Conservation (phyloP, 768 basidiomycete genomes). For the Mycena filopes region DNA sequence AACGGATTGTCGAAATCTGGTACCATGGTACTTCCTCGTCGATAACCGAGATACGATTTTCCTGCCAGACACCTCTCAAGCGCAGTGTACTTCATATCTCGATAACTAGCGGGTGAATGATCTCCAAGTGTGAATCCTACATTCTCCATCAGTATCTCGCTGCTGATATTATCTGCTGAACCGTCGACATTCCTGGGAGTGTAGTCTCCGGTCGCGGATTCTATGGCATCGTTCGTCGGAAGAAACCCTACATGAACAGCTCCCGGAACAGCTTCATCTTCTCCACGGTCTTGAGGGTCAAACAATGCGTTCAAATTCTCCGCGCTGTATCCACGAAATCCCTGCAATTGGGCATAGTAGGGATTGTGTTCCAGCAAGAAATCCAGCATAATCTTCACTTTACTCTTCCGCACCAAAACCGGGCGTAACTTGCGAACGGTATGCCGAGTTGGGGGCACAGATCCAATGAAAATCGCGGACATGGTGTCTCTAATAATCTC, state of each 20-base stretch:
- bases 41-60: not conserved
- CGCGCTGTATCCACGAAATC: not conserved
- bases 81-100: slow-evolving; percentile 12
- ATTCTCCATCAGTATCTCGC: slow-evolving; percentile 33
- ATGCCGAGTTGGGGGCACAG: not conserved
- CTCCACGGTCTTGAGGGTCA: not conserved
- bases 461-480: slow-evolving; percentile 5
- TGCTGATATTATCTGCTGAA: not conserved
- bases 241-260: not conserved
- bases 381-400: not conserved
- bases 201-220: not conserved
- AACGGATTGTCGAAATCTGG: slow-evolving; percentile 8
- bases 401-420: not conserved
- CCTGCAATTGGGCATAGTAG: not conserved
- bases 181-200: not conserved
- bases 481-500: slow-evolving; percentile 1
- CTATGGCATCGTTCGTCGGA: not conserved
- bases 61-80: not conserved
- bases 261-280: not conserved
- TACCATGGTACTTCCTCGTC: not conserved
- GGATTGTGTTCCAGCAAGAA: slow-evolving; percentile 1
- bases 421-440: not conserved
- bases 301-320: slow-evolving; percentile 1
- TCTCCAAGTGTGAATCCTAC: slow-evolving; percentile 34
- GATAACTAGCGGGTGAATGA: slow-evolving; percentile 16